Percentiles rank a stretch among this genome's conserved stretches.
Conservation (phyloP, 108 stramenopile species). For the Conticribra guillardii region DNA sequence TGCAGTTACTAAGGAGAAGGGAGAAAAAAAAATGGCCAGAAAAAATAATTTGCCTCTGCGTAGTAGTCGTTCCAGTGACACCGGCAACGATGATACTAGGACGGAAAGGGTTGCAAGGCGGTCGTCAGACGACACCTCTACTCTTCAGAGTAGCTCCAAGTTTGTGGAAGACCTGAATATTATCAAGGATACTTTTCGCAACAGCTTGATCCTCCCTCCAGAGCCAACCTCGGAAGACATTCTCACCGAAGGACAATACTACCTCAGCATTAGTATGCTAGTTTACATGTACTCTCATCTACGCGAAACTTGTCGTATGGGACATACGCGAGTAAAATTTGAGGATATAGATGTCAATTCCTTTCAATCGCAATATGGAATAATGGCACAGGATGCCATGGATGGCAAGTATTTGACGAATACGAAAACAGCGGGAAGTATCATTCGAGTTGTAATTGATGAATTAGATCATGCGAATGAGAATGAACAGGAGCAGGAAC, state of each 20-base stretch:
- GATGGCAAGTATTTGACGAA: conserved; percentile 9
- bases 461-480: conserved; percentile 25
- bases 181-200: too few species aligned
- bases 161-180: too few species aligned
- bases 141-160: too few species aligned
- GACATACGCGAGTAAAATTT: conserved; percentile 17
- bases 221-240: background rate
- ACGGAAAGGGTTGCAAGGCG: too few species aligned
- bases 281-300: conserved; percentile 13
- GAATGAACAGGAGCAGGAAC: conserved; percentile 10
- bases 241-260: conserved; percentile 28
- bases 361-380: conserved; percentile 1
- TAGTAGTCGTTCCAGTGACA: too few species aligned
- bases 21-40: too few species aligned
- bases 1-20: too few species aligned
- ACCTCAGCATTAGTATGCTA: conserved; percentile 18
- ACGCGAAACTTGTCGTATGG: conserved; percentile 5
- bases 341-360: conserved; percentile 26
- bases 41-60: too few species aligned
- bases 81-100: too few species aligned
- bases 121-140: too few species aligned
- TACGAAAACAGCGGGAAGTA: conserved; percentile 21
- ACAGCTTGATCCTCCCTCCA: too few species aligned
- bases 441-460: conserved; percentile 24
- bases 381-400: background rate